Percentiles rank a stretch among this genome's conserved stretches.
These are phyloP conservation scores for Tolypocladium pustulatum DNA, from an alignment of 2,329 filamentous ascomycete genomes.

Conservation along the genomic window DNA sequence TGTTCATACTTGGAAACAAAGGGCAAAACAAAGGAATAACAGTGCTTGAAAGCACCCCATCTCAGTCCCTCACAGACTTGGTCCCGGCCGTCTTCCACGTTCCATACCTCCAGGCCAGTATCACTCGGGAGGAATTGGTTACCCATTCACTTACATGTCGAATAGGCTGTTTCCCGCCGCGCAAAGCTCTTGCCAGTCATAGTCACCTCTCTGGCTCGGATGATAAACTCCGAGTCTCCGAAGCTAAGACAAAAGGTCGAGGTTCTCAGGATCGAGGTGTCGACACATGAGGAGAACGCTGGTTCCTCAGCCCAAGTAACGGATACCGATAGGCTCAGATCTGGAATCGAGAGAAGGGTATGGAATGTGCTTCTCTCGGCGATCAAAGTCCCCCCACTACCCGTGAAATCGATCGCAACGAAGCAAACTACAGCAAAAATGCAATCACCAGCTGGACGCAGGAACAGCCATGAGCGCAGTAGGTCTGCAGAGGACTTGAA, in stretches of 20 bases:
- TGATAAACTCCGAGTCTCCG: slow-evolving; percentile 24
- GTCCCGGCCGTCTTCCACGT: slow-evolving; percentile 26
- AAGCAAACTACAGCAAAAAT: not conserved
- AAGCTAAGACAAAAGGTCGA: slow-evolving; percentile 17
- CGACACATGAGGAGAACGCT: not conserved
- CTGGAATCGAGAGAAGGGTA: slow-evolving; percentile 4
- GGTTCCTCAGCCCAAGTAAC: not conserved
- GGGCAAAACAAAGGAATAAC: slow-evolving; percentile 12
- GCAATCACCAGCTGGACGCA: not conserved
- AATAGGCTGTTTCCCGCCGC: slow-evolving; percentile 14
- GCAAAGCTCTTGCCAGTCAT: slow-evolving; percentile 17
- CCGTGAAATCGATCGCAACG: not conserved
- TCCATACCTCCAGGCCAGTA: slow-evolving; percentile 21
- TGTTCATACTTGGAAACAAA: slow-evolving; percentile 14
- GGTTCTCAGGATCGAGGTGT: not conserved
- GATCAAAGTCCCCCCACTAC: slow-evolving; percentile 4
- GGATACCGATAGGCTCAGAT: not conserved
- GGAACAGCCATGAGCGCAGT: not conserved
- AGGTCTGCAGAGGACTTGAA: not conserved
- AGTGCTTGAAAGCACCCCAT: slow-evolving; percentile 6
- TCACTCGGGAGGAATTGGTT: too few species aligned
- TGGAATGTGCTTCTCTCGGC: slow-evolving; percentile 15
- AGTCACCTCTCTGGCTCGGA: slow-evolving; percentile 17
- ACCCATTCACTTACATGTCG: slow-evolving; percentile 2
- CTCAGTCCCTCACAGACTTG: slow-evolving; percentile 15